A percentile compares a stretch with the other conserved stretches of the same genome.
Evolutionary conservation across 202 grass and related monocot genomes (phyloP).

Genomic region (Bolboschoenoplectus hybrid): DNA sequence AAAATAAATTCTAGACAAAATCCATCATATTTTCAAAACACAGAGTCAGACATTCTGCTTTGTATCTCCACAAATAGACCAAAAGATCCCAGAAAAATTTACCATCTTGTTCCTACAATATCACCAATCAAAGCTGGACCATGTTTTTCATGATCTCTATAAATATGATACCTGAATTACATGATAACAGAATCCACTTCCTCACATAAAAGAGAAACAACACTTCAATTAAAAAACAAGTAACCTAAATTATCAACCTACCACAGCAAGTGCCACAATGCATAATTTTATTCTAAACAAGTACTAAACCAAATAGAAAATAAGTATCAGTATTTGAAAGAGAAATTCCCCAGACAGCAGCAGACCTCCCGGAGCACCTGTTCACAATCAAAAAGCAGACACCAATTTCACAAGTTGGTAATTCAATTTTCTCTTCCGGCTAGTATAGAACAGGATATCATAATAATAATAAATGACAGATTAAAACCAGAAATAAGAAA

Average conservation of each 20-base stretch:
- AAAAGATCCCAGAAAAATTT: not conserved
- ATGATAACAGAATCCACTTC: too few relatives aligned
- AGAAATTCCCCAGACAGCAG: constrained; percentile 41
- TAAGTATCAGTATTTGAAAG: not conserved
- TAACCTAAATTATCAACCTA: not conserved
- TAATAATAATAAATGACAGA: constrained; percentile 38
- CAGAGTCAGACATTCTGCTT: not conserved
- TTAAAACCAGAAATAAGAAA: not conserved
- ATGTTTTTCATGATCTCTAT: not conserved
- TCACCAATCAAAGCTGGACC: not conserved
- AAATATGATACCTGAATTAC: too few relatives aligned
- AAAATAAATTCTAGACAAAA: not conserved
- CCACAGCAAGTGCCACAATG: not conserved
- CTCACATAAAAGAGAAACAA: not conserved
- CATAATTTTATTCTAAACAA: not conserved
- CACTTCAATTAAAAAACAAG: not conserved
- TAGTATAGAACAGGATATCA: constrained; percentile 52
- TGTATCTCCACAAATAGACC: not conserved
- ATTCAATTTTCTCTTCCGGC: constrained; percentile 50
- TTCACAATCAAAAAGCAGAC: constrained; percentile 27
- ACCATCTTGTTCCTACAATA: not conserved
- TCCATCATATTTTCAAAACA: not conserved
- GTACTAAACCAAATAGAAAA: not conserved
- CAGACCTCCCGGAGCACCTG: constrained; percentile 53
- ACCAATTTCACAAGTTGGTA: not conserved